Conservation (phyloP, 345 rosid genomes). For the Abelmoschus esculentus region DNA sequence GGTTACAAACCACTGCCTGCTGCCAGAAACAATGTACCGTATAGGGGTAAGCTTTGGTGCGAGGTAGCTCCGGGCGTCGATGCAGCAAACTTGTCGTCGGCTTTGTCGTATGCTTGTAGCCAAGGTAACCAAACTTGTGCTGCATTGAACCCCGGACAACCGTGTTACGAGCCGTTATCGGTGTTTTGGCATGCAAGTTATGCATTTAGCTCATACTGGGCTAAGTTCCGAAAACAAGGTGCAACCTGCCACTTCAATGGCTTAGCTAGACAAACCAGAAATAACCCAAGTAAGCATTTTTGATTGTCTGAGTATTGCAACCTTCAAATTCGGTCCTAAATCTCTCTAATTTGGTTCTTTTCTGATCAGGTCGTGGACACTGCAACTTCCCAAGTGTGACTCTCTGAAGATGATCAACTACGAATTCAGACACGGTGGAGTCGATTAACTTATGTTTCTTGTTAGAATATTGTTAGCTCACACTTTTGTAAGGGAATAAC, state of each 20-base stretch:
- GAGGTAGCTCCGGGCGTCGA: conserved; percentile 36
- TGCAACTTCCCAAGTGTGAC: conserved; percentile 1
- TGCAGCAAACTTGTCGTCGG: conserved; percentile 27
- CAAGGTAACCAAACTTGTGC: conserved; percentile 46
- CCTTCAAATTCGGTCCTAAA: neutral
- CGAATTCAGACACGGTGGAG: neutral
- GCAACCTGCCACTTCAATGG: conserved; percentile 68
- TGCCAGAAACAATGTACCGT: conserved; percentile 40
- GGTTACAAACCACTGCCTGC: conserved; percentile 23
- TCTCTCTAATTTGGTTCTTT: neutral
- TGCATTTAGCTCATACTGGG: conserved; percentile 78
- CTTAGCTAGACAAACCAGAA: conserved; percentile 47
- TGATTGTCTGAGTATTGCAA: neutral
- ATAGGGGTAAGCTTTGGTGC: conserved; percentile 60
- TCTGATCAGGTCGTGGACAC: conserved; percentile 26
- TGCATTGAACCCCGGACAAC: conserved; percentile 41
- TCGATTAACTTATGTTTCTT: neutral
- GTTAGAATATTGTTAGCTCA: neutral
- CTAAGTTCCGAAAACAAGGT: conserved; percentile 44
- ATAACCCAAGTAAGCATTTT: conserved; percentile 49
- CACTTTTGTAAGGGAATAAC: neutral
- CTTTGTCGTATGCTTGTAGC: conserved; percentile 39
- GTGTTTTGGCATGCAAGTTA: conserved; percentile 54
- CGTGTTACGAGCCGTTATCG: conserved; percentile 52
- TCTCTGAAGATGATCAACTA: neutral